A percentile compares a stretch with the other conserved stretches of the same genome.
Conservation (phyloP, 768 basidiomycete species). For the Phallus indusiatus region DNA sequence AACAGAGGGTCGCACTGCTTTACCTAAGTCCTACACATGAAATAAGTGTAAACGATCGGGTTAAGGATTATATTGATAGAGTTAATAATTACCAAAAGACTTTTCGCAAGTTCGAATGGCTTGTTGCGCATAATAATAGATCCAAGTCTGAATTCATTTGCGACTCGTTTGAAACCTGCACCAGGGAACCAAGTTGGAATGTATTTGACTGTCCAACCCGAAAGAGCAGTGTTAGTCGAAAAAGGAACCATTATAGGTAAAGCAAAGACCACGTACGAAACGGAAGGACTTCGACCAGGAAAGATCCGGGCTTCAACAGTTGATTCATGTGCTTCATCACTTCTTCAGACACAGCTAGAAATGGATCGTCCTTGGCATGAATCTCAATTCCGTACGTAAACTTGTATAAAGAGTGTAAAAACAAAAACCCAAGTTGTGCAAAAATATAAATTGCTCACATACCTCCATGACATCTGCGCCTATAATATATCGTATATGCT, state of each 20-base stretch:
- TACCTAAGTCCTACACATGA: too few relatives aligned
- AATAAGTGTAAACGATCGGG: too few relatives aligned
- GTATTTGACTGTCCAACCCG: constrained; percentile 36
- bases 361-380: constrained; percentile 7
- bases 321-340: background rate
- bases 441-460: background rate
- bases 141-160: background rate
- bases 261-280: background rate
- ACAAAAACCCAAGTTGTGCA: background rate
- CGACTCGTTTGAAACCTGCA: constrained; percentile 31
- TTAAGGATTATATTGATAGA: too few relatives aligned
- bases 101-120: too few relatives aligned
- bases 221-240: background rate
- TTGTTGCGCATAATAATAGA: too few relatives aligned
- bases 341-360: background rate
- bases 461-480: constrained; percentile 6
- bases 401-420: background rate
- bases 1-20: too few relatives aligned
- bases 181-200: constrained; percentile 45
- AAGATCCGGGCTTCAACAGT: constrained; percentile 1
- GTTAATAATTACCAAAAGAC: too few relatives aligned
- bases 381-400: constrained; percentile 10
- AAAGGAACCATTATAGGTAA: background rate
- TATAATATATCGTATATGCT: background rate
- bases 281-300: constrained; percentile 8